Base-by-base conservation (phyloP, 1,284 basidiomycete species). In the Ganoderma leucocontextum region DNA sequence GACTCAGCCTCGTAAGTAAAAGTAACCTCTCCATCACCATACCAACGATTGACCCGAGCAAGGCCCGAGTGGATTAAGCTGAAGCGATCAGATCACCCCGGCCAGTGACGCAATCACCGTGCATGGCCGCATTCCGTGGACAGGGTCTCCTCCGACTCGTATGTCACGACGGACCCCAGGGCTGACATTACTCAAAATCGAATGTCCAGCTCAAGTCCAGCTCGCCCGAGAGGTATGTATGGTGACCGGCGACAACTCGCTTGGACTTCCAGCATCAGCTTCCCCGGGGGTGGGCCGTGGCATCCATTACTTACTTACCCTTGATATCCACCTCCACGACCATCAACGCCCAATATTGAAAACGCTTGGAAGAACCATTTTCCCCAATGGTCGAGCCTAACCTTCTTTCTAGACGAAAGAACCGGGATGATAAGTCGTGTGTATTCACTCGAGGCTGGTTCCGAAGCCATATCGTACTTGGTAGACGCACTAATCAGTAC, bases 321-420 rank as follows among this genome's bases (percentile, higher is more conserved):
- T 29, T 35, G 52, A 55, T 55, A 55, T 29, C 52, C 29, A 55
- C 22, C 52, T 55, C 29, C 25, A 35, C 52, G 29, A 55, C 52
- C 29, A 55, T 55, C 52, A 55, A 55, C 52, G 52, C 52, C 52
- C 52, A 35, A 55, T 35, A 55, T 33, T 17, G 10, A 33, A 55
- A 9, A 52, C 49, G 49, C 25, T 33, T 53, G 52, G 52, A 55
- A 4, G 4, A 33, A 33, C 29, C 15, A 15, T 55, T 13, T 17
- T 29, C 52, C 52, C 29, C 29, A 35, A 19, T 33, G 29, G 52
- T 9, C 29, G 4, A 55, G 7, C 29, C 15, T 8, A 17, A 29
- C 22, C 49, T 10, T 55, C 33, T 55, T 55, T 55, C 52, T 33
- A 29, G 29, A 29, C 52, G 52, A 35, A 55, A 10, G 33, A 19